These are phyloP conservation scores for Debaryomyces singareniensis DNA, from an alignment of 1,139 yeast genomes.

Conservation along the genomic window DNA sequence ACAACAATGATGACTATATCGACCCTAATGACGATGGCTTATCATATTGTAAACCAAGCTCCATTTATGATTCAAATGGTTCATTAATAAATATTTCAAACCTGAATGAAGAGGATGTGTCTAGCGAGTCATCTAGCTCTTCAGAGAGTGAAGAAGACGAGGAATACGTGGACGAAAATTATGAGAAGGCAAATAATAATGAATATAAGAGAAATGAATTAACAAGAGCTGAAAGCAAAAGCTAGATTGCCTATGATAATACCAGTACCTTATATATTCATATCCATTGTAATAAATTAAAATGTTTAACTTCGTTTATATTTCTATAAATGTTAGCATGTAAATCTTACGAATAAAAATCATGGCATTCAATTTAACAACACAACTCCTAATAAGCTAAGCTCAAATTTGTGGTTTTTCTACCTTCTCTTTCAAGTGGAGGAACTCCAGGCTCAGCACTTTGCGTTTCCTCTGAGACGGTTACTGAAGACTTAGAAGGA, in stretches of 20 bases:
- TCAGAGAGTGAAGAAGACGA: conserved; percentile 29
- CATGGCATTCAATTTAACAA: too few species aligned
- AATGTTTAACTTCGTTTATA: too few species aligned
- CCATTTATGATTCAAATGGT: conserved; percentile 47
- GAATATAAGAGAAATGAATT: conserved; percentile 18
- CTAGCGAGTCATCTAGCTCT: conserved; percentile 25
- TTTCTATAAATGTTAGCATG: too few species aligned
- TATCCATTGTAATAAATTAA: too few species aligned
- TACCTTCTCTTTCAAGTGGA: conserved; percentile 82
- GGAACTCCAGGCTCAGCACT: conserved; percentile 57
- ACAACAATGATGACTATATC: conserved; percentile 57
- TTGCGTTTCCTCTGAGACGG: conserved; percentile 20
- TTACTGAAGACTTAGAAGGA: conserved; percentile 19
- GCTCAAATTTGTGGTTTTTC: conserved; percentile 29
- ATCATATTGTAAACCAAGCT: conserved; percentile 60
- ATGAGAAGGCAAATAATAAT: conserved; percentile 13
- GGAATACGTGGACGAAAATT: conserved; percentile 15
- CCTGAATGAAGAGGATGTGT: conserved; percentile 18
- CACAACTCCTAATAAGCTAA: too few species aligned
- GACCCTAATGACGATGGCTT: conserved; percentile 82
- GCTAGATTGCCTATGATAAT: too few species aligned
- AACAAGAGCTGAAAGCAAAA: conserved; percentile 39
- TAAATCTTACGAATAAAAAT: too few species aligned
- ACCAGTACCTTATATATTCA: too few species aligned
- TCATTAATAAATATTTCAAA: conserved; percentile 18